Percentiles rank a stretch among this genome's conserved stretches.
phyloP scores from a whole-genome alignment of 768 basidiomycete genomes.

The Boletus subparvulus region DNA sequence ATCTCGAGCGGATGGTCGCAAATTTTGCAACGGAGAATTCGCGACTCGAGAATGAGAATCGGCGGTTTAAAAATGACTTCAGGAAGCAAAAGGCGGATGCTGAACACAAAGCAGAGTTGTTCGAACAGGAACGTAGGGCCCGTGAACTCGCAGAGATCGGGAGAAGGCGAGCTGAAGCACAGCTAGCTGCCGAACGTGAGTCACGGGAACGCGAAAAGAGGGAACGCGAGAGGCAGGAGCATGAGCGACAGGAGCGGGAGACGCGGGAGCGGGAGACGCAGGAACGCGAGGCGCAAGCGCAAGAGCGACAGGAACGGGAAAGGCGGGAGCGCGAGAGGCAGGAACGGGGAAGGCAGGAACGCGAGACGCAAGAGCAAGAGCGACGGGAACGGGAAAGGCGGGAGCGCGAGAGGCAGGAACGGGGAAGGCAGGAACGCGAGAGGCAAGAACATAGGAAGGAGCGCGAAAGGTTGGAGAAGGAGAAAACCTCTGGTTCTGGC shows the following conservation, averaged over 20 bases:
- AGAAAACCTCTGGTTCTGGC: slow-evolving; percentile 1
- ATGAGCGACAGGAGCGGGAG: not conserved
- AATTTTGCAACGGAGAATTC: slow-evolving; percentile 38
- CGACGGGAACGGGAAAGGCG: not conserved
- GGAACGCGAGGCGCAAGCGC: not conserved
- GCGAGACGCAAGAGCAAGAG: no score
- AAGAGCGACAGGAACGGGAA: not conserved
- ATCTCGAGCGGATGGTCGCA: slow-evolving; percentile 39
- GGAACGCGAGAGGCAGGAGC: not conserved
- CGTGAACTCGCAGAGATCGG: slow-evolving; percentile 26
- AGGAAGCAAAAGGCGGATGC: slow-evolving; percentile 22
- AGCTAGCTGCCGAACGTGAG: slow-evolving; percentile 17
- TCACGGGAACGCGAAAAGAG: slow-evolving; percentile 8
- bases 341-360: not conserved
- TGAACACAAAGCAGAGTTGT: slow-evolving; percentile 14
- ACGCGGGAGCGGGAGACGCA: not conserved
- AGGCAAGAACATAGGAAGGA: not conserved
- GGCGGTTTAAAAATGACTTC: slow-evolving; percentile 17
- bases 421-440: not conserved
- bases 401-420: not conserved
- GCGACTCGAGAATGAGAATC: slow-evolving; percentile 29
- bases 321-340: not conserved
- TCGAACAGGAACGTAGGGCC: slow-evolving; percentile 27
- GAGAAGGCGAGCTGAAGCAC: slow-evolving; percentile 15
- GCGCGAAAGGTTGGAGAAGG: not conserved